These are phyloP conservation scores for Parietaria judaica DNA, from an alignment of 306 rosid species.

Conservation along the genomic window DNA sequence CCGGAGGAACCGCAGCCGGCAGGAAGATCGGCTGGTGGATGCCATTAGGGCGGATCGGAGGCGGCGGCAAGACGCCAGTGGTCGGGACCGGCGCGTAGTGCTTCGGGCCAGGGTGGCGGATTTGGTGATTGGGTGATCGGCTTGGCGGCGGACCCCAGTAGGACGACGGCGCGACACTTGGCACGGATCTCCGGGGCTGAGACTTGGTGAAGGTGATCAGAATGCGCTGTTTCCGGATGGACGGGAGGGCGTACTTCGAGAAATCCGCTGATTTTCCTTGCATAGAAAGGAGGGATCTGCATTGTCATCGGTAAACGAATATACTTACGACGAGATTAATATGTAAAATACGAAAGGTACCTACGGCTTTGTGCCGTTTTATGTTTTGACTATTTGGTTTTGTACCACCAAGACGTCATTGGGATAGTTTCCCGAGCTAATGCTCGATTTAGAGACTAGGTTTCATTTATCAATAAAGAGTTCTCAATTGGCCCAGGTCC, in stretches of 20 bases:
- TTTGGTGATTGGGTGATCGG: slow-evolving; percentile 60
- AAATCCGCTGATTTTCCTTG: slow-evolving; percentile 73
- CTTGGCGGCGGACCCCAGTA: slow-evolving; percentile 61
- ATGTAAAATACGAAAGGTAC: too few species aligned
- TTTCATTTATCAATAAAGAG: too few species aligned
- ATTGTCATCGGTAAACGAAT: not conserved
- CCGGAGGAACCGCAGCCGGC: slow-evolving; percentile 38
- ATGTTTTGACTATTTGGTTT: too few species aligned
- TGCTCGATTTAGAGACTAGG: too few species aligned
- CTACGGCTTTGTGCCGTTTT: too few species aligned
- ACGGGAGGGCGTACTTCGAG: slow-evolving; percentile 73
- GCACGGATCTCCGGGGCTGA: slow-evolving; percentile 44
- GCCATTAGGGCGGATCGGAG: slow-evolving; percentile 52
- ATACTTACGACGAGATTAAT: too few species aligned
- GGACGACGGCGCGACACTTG: slow-evolving; percentile 37
- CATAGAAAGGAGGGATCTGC: slow-evolving; percentile 61
- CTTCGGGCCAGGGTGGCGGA: slow-evolving; percentile 61
- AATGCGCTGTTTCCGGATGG: slow-evolving; percentile 67
- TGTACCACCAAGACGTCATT: too few species aligned
- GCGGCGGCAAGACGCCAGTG: slow-evolving; percentile 57
- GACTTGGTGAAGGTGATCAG: slow-evolving; percentile 69
- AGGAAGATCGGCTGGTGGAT: slow-evolving; percentile 65
- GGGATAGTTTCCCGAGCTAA: too few species aligned
- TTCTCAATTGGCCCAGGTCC: too few species aligned
- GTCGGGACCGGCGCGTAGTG: slow-evolving; percentile 44